Percentiles rank a stretch among this genome's conserved stretches.
Evolutionary conservation across 306 rosid species (phyloP).

Genomic region (Gynostemma pentaphyllum): DNA sequence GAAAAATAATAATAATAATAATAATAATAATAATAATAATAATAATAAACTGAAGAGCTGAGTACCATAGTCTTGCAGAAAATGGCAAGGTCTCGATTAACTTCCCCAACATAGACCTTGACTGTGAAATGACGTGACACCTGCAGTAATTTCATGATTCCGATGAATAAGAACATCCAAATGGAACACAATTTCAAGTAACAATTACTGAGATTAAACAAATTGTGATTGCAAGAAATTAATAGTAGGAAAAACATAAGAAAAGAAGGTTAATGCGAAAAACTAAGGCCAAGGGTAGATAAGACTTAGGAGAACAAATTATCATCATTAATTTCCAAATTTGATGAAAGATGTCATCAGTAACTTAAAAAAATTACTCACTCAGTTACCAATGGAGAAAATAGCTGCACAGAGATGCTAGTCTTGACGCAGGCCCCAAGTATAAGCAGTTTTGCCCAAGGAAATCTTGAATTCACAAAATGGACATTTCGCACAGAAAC

Average conservation of each 20-base stretch:
- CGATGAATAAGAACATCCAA: background rate
- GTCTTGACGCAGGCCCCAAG: conserved; percentile 86
- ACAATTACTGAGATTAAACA: background rate
- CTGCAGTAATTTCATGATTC: conserved; percentile 31
- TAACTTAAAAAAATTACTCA: conserved; percentile 20
- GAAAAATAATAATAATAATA: no score
- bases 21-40: no score
- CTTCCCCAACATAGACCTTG: conserved; percentile 50
- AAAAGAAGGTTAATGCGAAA: background rate
- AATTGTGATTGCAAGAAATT: background rate
- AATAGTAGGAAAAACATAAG: background rate
- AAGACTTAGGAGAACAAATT: background rate
- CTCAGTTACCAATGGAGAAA: conserved; percentile 77
- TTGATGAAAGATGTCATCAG: background rate
- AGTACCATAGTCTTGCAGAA: conserved; percentile 80
- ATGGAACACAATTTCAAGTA: background rate
- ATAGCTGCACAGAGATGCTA: conserved; percentile 52
- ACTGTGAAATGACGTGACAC: conserved; percentile 53
- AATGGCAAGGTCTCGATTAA: conserved; percentile 64
- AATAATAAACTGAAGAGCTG: conserved; percentile 6
- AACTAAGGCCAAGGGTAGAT: conserved; percentile 3
- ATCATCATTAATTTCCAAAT: background rate
- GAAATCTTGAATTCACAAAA: conserved; percentile 59
- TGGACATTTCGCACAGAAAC: conserved; percentile 67
- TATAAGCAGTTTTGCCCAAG: conserved; percentile 68